Evolutionary conservation across 495 filamentous ascomycete genomes (phyloP).

Genomic region (Podospora appendiculata): DNA sequence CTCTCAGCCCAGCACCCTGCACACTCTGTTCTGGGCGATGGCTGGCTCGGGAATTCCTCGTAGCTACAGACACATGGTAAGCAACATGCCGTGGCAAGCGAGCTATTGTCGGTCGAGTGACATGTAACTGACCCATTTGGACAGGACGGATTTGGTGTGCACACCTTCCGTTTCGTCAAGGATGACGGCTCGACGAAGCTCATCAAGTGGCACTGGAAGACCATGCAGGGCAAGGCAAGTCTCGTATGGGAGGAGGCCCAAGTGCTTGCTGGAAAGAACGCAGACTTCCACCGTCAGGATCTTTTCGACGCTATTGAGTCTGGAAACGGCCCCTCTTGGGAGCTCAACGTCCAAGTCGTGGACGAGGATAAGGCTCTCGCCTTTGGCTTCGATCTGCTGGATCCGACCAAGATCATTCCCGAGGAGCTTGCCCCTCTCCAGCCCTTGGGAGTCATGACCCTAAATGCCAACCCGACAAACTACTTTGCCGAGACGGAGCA

Average conservation of each 20-base stretch:
- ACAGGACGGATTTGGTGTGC: constrained; percentile 61
- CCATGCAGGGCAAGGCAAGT: constrained; percentile 57
- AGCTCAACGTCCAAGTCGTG: constrained; percentile 68
- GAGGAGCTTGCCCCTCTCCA: constrained; percentile 63
- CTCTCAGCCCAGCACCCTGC: constrained; percentile 56
- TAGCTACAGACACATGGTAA: constrained; percentile 56
- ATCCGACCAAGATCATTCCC: constrained; percentile 71
- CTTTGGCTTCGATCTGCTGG: constrained; percentile 65
- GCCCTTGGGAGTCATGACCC: constrained; percentile 55
- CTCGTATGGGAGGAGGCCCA: constrained; percentile 71
- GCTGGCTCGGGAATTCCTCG: constrained; percentile 65
- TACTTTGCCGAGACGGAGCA: constrained; percentile 79
- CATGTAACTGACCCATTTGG: neutral
- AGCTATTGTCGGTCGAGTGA: constrained; percentile 1
- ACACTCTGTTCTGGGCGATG: constrained; percentile 63
- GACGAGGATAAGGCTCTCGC: constrained; percentile 57
- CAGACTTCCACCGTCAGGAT: constrained; percentile 64
- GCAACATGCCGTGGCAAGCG: neutral
- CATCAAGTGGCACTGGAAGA: constrained; percentile 69
- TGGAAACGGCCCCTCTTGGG: constrained; percentile 63
- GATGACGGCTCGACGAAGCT: constrained; percentile 56
- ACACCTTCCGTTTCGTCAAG: constrained; percentile 64
- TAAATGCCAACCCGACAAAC: constrained; percentile 65
- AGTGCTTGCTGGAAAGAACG: constrained; percentile 58
- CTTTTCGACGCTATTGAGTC: constrained; percentile 62